Evolutionary conservation across 176 grass and related monocot genomes (phyloP).

Genomic region (Panicum miliaceum): DNA sequence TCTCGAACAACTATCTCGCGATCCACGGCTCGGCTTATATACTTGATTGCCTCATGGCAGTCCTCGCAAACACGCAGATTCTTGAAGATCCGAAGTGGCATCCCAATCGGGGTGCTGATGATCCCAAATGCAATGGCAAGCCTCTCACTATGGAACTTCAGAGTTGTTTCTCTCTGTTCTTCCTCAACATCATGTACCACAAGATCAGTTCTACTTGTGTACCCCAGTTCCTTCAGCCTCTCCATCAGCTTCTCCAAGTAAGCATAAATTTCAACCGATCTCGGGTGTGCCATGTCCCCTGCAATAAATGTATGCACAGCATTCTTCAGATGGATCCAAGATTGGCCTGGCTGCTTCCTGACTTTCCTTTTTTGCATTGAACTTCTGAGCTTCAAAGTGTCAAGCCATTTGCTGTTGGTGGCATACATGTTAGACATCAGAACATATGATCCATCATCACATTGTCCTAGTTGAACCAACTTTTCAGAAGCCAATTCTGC

Average conservation of each 20-base stretch:
- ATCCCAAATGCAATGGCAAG: conserved; percentile 65
- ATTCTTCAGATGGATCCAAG: conserved; percentile 68
- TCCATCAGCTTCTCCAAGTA: conserved; percentile 50
- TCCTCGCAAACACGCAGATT: conserved; percentile 60
- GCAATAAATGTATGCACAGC: conserved; percentile 50
- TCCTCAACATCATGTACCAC: conserved; percentile 63
- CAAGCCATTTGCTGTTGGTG: conserved; percentile 57
- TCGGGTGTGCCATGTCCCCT: conserved; percentile 47
- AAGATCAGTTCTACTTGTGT: conserved; percentile 55
- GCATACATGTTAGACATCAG: conserved; percentile 76
- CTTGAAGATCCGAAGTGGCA: conserved; percentile 63
- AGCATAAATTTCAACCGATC: conserved; percentile 50
- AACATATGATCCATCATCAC: conserved; percentile 63
- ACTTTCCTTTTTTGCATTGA: conserved; percentile 56
- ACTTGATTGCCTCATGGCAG: conserved; percentile 63
- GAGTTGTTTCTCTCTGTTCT: conserved; percentile 59
- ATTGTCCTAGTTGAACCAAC: conserved; percentile 57
- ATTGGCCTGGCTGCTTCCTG: conserved; percentile 54
- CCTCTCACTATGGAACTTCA: conserved; percentile 66
- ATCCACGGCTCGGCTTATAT: conserved; percentile 33
- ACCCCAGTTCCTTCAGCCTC: conserved; percentile 60
- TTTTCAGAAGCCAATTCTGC: conserved; percentile 57
- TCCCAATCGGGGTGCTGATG: conserved; percentile 50
- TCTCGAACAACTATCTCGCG: conserved; percentile 55
- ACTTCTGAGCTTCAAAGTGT: conserved; percentile 61